Base-by-base conservation (phyloP, 495 filamentous ascomycete genomes). In the Xylaria cubensis region DNA sequence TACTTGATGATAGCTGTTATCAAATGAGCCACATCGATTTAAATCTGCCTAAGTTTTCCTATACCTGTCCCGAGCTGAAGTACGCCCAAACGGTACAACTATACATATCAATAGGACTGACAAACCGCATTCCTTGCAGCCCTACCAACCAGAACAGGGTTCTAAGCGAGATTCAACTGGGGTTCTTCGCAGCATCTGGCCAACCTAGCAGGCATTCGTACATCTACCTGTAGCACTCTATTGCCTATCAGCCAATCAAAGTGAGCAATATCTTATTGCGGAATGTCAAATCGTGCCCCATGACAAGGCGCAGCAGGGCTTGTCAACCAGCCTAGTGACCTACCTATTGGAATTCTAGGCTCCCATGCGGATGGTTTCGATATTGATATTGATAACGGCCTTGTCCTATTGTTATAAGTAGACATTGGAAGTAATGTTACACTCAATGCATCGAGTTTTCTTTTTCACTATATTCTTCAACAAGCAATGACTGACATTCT, bases 141-240 rank as follows among this genome's bases (percentile, higher is more conserved):
- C 66, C 66, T 70, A 70, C 55, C 55, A 36, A 70, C 55, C 67
- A 48, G 44, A 32, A 36, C 56, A 34, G 42, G 4, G 42, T 17
- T 46, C 36, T 61, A 69, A 69, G 53, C 67, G 53, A 69, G 41
- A 69, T 69, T 48, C 53, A n/a, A 24, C 39, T 13, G 32, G 51
- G 65, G n/a, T 44, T 36, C 34, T 15, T 21, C 19, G 21, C 50
- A 68, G 5, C 36, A 34, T 53, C 41, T 48, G 53, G 32, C 48
- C 44, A 65, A n/a, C 44, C 44, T 34, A 44, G 17, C n/a, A 29
- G 39, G 39, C 39, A 44, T 46, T 21, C 61, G 4, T 46, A n/a
- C 10, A 62, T 26, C 10, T 44, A n/a, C 13, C 9, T 29, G n/a
- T 15, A 29, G 24, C 62, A 24, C 42, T 4, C 26, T 2, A 19